Conservation (phyloP, 2,329 filamentous ascomycete species). For the Cadophora gregata region DNA sequence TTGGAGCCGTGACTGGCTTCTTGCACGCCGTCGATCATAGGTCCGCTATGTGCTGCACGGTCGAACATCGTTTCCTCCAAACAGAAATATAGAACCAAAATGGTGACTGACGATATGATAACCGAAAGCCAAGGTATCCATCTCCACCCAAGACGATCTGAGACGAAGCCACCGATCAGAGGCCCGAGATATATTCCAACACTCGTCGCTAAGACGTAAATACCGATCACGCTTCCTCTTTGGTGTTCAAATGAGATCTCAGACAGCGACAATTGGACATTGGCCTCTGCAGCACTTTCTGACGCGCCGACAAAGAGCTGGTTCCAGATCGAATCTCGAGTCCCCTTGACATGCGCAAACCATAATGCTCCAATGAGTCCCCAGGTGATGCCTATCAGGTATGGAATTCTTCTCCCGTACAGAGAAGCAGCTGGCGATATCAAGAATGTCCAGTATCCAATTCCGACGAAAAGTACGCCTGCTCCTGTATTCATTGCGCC, state of each 20-base stretch:
- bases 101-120: slow-evolving; percentile 54
- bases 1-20: slow-evolving; percentile 13
- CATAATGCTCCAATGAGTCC: slow-evolving; percentile 59
- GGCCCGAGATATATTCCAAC: slow-evolving; percentile 62
- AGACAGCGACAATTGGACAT: slow-evolving; percentile 61
- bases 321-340: slow-evolving; percentile 57
- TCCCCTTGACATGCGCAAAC: slow-evolving; percentile 54
- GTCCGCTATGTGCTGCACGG: slow-evolving; percentile 48
- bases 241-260: slow-evolving; percentile 65
- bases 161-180: slow-evolving; percentile 57
- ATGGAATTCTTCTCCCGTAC: slow-evolving; percentile 60
- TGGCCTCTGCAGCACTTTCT: slow-evolving; percentile 61
- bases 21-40: slow-evolving; percentile 36
- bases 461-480: slow-evolving; percentile 60
- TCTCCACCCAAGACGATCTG: slow-evolving; percentile 56
- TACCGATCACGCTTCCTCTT: slow-evolving; percentile 57
- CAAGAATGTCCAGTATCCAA: slow-evolving; percentile 61
- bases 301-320: slow-evolving; percentile 64
- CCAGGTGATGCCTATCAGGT: slow-evolving; percentile 57
- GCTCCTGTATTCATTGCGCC: slow-evolving; percentile 61
- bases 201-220: slow-evolving; percentile 61
- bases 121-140: slow-evolving; percentile 60
- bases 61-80: slow-evolving; percentile 60
- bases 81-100: slow-evolving; percentile 56
- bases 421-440: slow-evolving; percentile 59